Conservation (phyloP, 2,329 filamentous ascomycete species). For the Beauveria sp. region DNA sequence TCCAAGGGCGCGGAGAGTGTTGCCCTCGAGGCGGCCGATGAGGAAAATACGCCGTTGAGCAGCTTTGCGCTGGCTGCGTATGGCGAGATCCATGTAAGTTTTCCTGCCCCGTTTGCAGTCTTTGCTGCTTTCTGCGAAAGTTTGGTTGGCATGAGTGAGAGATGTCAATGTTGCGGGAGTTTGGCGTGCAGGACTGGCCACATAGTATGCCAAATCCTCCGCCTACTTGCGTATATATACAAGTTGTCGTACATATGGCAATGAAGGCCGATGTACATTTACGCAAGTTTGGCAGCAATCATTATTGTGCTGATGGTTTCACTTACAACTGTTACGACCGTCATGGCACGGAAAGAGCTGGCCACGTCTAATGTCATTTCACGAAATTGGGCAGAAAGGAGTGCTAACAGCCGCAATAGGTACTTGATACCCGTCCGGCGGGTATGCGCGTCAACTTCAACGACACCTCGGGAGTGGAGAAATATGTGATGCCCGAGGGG, state of each 20-base stretch:
- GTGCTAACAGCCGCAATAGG: constrained; percentile 38
- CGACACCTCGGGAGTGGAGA: constrained; percentile 74
- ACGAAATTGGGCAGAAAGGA: not conserved
- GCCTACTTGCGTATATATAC: not conserved
- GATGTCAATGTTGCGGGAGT: no score
- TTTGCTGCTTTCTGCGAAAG: not conserved
- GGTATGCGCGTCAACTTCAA: constrained; percentile 70
- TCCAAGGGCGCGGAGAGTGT: constrained; percentile 50
- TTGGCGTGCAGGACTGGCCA: not conserved
- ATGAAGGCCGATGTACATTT: no score
- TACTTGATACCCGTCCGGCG: constrained; percentile 71
- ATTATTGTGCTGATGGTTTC: not conserved
- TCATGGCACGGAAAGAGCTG: not conserved
- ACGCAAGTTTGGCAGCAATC: not conserved
- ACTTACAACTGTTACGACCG: not conserved
- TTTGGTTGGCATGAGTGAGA: not conserved
- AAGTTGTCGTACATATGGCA: not conserved
- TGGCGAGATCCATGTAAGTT: constrained; percentile 72
- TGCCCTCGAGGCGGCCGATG: constrained; percentile 60
- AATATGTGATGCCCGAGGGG: constrained; percentile 79
- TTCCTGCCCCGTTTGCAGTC: not conserved
- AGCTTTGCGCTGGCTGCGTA: constrained; percentile 63
- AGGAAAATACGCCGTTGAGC: constrained; percentile 60
- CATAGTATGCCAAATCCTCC: not conserved
- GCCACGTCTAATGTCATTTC: not conserved